A percentile compares a stretch with the other conserved stretches of the same genome.
These are phyloP conservation scores for Fusarium circinatum DNA, from an alignment of 2,329 filamentous ascomycete genomes.

Conservation along the genomic window DNA sequence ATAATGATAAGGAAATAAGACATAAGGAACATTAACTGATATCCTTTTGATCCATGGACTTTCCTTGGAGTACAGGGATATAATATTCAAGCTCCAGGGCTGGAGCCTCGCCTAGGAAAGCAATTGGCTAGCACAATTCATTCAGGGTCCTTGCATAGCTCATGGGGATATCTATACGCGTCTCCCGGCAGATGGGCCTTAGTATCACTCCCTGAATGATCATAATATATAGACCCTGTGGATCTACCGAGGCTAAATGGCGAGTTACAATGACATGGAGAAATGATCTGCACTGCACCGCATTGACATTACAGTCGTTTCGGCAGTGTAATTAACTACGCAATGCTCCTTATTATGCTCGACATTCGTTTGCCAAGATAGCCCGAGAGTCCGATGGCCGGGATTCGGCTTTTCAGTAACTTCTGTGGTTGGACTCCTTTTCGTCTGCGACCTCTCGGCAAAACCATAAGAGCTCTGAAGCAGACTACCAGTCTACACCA, in stretches of 20 bases:
- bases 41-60: rapidly evolving
- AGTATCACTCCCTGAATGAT: no score
- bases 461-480: neutral
- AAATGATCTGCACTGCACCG: neutral
- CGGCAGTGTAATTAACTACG: rapidly evolving
- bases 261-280: rapidly evolving
- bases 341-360: neutral
- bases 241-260: neutral
- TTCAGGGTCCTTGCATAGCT: neutral
- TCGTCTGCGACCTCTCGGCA: neutral
- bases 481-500: rapidly evolving
- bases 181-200: no score
- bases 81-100: rapidly evolving
- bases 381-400: neutral
- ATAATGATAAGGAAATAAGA: rapidly evolving
- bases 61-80: no score
- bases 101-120: rapidly evolving
- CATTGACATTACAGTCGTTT: neutral
- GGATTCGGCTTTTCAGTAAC: neutral
- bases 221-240: rapidly evolving
- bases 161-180: neutral
- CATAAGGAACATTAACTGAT: rapidly evolving
- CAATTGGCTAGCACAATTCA: rapidly evolving
- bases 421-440: neutral
- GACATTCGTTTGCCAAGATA: neutral